Conservation (phyloP, 2,329 filamentous ascomycete species). For the Stagonosporopsis vannaccii region DNA sequence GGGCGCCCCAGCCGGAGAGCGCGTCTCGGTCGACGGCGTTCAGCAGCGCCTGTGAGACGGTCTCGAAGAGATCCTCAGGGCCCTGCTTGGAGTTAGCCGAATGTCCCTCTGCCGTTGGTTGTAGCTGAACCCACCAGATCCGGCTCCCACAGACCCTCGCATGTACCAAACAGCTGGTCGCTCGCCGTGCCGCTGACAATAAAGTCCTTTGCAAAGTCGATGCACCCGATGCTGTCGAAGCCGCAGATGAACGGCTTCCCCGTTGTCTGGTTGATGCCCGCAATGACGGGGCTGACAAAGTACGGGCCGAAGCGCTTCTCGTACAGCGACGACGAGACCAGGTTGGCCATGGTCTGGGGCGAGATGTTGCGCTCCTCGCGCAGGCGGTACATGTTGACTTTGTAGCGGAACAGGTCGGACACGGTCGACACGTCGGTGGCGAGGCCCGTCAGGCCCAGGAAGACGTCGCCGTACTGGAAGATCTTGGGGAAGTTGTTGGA, state of each 20-base stretch:
- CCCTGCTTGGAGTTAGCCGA: constrained; percentile 58
- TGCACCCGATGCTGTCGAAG: constrained; percentile 98
- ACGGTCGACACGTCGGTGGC: constrained; percentile 96
- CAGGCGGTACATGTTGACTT: constrained; percentile 99
- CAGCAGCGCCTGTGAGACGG: constrained; percentile 92
- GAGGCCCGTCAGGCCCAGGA: constrained; percentile 93
- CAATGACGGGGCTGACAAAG: constrained; percentile 94
- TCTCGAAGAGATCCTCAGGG: constrained; percentile 97
- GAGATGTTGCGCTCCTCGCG: constrained; percentile 97
- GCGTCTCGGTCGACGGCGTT: constrained; percentile 97
- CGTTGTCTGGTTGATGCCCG: constrained; percentile 92
- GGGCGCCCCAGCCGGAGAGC: constrained; percentile 95
- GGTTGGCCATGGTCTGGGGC: constrained; percentile 93
- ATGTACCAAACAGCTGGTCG: constrained; percentile 98
- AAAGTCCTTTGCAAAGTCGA: constrained; percentile 99
- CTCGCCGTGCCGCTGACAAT: constrained; percentile 96
- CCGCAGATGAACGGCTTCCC: constrained; percentile 98
- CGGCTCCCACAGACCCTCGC: constrained; percentile 96
- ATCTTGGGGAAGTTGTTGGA: constrained; percentile 99
- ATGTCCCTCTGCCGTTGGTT: constrained; percentile 33
- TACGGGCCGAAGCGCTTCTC: constrained; percentile 95
- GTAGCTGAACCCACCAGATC: constrained; percentile 70
- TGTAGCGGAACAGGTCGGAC: constrained; percentile 97
- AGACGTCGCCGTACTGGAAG: constrained; percentile 95
- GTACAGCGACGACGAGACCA: constrained; percentile 85